Evolutionary conservation across 1,284 basidiomycete species (phyloP), one percentile per base, ranked within the genome.

Genomic region (Phenoliferia sp.): DNA sequence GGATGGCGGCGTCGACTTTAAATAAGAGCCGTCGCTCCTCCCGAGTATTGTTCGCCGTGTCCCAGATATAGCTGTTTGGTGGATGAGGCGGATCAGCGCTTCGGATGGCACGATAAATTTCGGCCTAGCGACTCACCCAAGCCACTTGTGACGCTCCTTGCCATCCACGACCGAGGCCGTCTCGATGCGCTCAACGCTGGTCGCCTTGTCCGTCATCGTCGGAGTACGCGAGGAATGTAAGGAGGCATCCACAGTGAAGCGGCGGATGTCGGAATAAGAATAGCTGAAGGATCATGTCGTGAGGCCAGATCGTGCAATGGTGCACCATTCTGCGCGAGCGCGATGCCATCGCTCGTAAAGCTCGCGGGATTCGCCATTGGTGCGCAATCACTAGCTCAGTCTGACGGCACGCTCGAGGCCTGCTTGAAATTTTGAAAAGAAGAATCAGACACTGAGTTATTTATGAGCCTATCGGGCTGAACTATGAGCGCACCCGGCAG

Each of bases 1-100:
- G 65, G 15, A 79, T 57, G n/a, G 74, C 66, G 0, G 75, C 75
- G 64, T 79, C 78, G 29, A 80, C 73, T 67, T 78, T 79, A 75
- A 76, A 73, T 29, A 79, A 50, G 0, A 79, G 68, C 63, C 74
- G 69, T 31, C 77, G 70, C 67, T 79, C 76, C 5, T 70, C 69
- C 19, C 9, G 54, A 4, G 54, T 29, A n/a, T 28, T 31, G 54
- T 56, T 56, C 28, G 54, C 54, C 7, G 54, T 56, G 54, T 56
- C 54, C 54, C 54, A 56, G 9, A 56, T 15, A 19, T 56, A 56
- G 10, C 54, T 56, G 12, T 31, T 28, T 5, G 22, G 16, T 17
- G 10, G 15, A 54, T 17, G 10, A 15, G 10, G 9, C 15, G n/a
- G 52, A 9, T 12, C 52, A 56, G 54, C 33, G 6, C 12, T n/a